Percentiles rank a stretch among this genome's conserved stretches.
These are phyloP conservation scores for Emmonsia crescens DNA, from an alignment of 2,329 filamentous ascomycete genomes.

Conservation along the genomic window DNA sequence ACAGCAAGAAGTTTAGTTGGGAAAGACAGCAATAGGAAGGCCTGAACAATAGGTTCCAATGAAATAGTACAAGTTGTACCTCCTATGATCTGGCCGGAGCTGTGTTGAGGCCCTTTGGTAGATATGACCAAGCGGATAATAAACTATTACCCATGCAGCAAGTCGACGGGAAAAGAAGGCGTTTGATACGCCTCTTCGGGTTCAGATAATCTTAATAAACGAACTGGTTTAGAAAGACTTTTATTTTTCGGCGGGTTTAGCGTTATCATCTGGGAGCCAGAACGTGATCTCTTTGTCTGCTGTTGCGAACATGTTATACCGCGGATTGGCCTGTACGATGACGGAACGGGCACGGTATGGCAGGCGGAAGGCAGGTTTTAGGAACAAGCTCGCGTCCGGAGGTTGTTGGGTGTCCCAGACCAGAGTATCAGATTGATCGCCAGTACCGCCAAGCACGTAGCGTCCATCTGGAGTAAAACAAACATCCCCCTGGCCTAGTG, in stretches of 20 bases:
- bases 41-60: slow-evolving; percentile 10
- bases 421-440: slow-evolving; percentile 57
- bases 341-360: slow-evolving; percentile 44
- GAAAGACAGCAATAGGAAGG: slow-evolving; percentile 45
- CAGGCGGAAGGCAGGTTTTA: slow-evolving; percentile 31
- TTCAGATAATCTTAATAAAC: neutral
- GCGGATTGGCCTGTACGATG: slow-evolving; percentile 50
- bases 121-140: neutral
- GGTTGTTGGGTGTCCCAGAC: slow-evolving; percentile 71
- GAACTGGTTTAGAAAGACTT: neutral
- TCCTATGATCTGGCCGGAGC: neutral
- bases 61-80: neutral
- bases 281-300: slow-evolving; percentile 76
- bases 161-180: neutral
- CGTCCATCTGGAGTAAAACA: slow-evolving; percentile 85
- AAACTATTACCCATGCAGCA: neutral
- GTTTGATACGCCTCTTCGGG: neutral
- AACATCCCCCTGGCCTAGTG: slow-evolving; percentile 56
- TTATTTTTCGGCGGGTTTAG: slow-evolving; percentile 26
- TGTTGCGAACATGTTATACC: slow-evolving; percentile 83
- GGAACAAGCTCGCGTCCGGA: slow-evolving; percentile 44
- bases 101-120: neutral
- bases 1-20: slow-evolving; percentile 56
- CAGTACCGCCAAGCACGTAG: slow-evolving; percentile 73
- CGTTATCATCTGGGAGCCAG: slow-evolving; percentile 58